Evolutionary conservation across 345 rosid genomes (phyloP).

Genomic region (Microcos paniculata): DNA sequence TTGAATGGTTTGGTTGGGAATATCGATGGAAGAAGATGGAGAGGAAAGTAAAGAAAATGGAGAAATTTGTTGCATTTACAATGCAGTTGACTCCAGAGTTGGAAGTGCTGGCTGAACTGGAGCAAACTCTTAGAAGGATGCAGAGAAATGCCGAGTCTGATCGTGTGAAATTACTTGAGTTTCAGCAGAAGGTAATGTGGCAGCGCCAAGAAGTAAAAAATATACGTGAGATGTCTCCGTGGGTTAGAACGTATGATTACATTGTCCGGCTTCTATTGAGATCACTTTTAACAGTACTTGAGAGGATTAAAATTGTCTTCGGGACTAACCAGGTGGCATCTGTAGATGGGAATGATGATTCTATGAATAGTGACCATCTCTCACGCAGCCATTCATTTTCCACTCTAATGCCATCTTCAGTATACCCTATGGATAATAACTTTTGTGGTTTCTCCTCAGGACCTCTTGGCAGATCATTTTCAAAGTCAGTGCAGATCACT

Average conservation of each 20-base stretch:
- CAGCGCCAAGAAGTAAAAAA: conserved; percentile 57
- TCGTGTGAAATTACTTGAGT: conserved; percentile 43
- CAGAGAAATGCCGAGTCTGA: conserved; percentile 34
- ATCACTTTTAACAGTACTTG: conserved; percentile 55
- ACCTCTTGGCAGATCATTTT: conserved; percentile 20
- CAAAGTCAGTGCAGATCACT: conserved; percentile 10
- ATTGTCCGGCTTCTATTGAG: conserved; percentile 50
- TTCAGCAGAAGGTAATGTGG: conserved; percentile 50
- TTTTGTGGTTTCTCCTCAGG: conserved; percentile 14
- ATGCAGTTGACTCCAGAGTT: conserved; percentile 56
- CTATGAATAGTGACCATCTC: neutral
- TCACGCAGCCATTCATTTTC: conserved; percentile 14
- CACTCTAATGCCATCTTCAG: conserved; percentile 6
- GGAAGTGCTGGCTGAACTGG: conserved; percentile 65
- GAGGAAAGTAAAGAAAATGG: conserved; percentile 66
- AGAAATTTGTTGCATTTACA: conserved; percentile 43
- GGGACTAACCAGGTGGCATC: conserved; percentile 4
- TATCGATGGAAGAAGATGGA: conserved; percentile 65
- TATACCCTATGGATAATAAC: neutral
- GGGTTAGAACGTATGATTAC: conserved; percentile 60
- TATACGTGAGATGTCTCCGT: conserved; percentile 56
- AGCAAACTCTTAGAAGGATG: conserved; percentile 62
- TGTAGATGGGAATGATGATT: neutral
- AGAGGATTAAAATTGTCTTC: conserved; percentile 41
- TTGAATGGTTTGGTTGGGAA: conserved; percentile 59